Evolutionary conservation across 176 grass and related monocot species (phyloP).

Genomic region (Zea luxurians): DNA sequence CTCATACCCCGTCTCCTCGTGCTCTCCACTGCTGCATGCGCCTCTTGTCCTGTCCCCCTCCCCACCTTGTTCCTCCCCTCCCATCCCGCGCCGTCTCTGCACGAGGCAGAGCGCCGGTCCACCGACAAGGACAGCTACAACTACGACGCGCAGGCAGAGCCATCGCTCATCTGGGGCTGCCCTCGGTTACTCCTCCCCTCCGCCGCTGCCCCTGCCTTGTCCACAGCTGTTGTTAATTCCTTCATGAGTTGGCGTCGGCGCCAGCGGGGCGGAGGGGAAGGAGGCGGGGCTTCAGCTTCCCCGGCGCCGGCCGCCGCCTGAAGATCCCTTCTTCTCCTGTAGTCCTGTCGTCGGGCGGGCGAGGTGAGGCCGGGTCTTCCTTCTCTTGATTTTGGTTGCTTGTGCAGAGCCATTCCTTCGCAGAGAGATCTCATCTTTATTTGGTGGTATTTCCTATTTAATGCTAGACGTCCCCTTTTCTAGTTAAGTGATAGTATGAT

Average conservation of each 20-base stretch:
- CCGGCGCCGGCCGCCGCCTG: constrained; percentile 34
- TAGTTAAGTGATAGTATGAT: background rate
- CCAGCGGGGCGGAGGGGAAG: background rate
- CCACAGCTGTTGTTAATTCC: background rate
- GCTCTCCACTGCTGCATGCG: constrained; percentile 46
- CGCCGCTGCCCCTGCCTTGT: background rate
- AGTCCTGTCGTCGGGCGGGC: background rate
- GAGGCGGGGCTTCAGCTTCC: constrained; percentile 17
- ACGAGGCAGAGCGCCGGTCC: constrained; percentile 21
- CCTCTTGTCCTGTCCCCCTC: constrained; percentile 36
- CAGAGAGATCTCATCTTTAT: constrained; percentile 41
- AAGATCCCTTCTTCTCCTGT: constrained; percentile 13
- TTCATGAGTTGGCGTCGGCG: constrained; percentile 41
- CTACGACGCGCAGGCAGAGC: constrained; percentile 6
- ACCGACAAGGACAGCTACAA: constrained; percentile 33
- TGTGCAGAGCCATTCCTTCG: constrained; percentile 16
- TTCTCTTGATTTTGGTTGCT: constrained; percentile 37
- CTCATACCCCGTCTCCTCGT: constrained; percentile 28
- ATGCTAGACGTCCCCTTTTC: background rate
- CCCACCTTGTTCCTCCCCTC: constrained; percentile 31
- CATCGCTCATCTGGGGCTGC: background rate
- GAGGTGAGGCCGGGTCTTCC: constrained; percentile 7
- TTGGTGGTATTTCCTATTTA: background rate
- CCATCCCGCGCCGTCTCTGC: background rate
- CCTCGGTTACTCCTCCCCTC: constrained; percentile 1